Evolutionary conservation across 2,329 filamentous ascomycete genomes (phyloP), one percentile per base, ranked within the genome.

Genomic region (Aureobasidium sp.): DNA sequence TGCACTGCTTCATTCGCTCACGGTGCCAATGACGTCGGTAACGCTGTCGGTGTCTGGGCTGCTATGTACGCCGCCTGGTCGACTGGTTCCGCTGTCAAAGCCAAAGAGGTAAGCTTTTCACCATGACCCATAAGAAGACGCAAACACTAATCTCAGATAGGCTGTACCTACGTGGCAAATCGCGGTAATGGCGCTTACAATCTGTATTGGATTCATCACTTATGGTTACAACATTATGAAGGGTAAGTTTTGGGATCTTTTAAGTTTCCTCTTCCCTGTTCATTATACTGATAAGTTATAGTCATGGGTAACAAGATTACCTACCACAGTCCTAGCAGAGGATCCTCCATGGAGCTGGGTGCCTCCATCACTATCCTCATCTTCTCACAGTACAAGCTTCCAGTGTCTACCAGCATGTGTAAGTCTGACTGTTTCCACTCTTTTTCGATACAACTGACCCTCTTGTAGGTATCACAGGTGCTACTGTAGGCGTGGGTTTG

Each of bases 91-190:
- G 67, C 69, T 14, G 70, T 84, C 1, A 77, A 78, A 2, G 74
- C 84, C 66, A 89, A 89, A 76, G 82, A 85, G 17, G 52, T 39
- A 42, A 42, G 37, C 5, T n/a, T 39, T 39, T 20, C 2, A 11
- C 22, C 14, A 34, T 15, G 12, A 49, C 12, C 5, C 36, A 8
- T 25, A 37, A 2, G 2, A 15, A 5, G 17, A 36, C 5, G 12
- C 11, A 2, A 11, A 49, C 3, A 34, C 48, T 52, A 52, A 52
- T 31, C 14, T 2, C 7, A 5, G 15, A 15, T 0, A 53, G 3
- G 74, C 81, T 0, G 88, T 92, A 0, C 86, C 87, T 3, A 70
- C 88, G 49, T 93, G 89, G 89, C 88, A 91, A 74, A 81, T 92
- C 61, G 89, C 86, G 56, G 86, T 91, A 20, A 77, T 89, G 14